Base-by-base conservation (phyloP, 2,329 filamentous ascomycete genomes). In the Penicillium sclerotiorum region DNA sequence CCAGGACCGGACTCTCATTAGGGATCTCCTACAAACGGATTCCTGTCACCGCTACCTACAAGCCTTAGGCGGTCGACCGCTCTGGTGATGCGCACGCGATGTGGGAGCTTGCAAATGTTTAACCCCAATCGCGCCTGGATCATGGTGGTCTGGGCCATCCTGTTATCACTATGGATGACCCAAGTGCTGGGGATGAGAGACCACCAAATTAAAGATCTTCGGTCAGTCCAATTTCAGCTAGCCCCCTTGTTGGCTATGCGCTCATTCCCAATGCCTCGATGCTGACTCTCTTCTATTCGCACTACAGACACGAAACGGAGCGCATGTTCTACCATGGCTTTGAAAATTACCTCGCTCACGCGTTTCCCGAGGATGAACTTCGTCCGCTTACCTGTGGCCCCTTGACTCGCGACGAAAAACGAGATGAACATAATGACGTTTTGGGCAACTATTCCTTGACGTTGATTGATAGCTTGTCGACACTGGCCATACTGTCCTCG, bases 401-500 rank as follows among this genome's bases (percentile, higher is more conserved):
- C 5, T 78, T 97, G 63, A 90, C 89, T 33, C 87, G 94, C 71
- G 92, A 96, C 74, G 82, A 83, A 62, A 77, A 84, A 40, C 89
- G 96, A 66, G 87, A 89, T 1, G 92, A 90, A 62, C 79, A 96
- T 54, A 97, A 97, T 74, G 94, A 99, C 71, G 92, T 95, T 12
- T 81, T 99, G 36, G 94, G 94, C 4, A 97, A 99, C 74, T 99
- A 97, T 74, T 96, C 92, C 47, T 78, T 99, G 55, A 97, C 94
- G 1, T 79, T 97, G 40, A 92, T 99, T 65, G 94, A 99, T 73
- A 96, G 90, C 65, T 78, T 99, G 17, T 96, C 92, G 12, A 96
- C 93, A 0, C 83, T 99, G 49, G 94, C 92, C 6, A 95, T 99
- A 55, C 77, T 99, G 33, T 91, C 93, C 7, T 95, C 82, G 5